Evolutionary conservation across 768 basidiomycete genomes (phyloP).

Genomic region (Phlebiopsis flavidoalba): DNA sequence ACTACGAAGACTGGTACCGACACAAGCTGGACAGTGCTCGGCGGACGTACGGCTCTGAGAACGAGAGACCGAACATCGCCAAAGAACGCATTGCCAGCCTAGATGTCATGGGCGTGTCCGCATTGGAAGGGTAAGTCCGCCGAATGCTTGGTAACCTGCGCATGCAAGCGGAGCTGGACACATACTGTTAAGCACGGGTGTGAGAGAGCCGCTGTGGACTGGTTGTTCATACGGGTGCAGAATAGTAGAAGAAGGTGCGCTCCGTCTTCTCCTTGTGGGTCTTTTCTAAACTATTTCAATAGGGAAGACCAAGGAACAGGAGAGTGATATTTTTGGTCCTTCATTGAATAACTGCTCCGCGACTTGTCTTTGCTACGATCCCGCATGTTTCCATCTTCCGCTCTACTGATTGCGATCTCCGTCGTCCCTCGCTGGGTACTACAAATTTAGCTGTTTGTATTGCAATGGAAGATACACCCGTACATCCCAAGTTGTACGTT

Average conservation of each 20-base stretch:
- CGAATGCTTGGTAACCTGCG: neutral
- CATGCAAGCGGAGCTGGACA: neutral
- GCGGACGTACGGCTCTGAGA: conserved; percentile 35
- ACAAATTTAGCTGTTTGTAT: too few species aligned
- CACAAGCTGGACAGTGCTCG: conserved; percentile 66
- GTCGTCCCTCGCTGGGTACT: too few species aligned
- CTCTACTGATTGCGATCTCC: too few species aligned
- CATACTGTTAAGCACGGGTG: conserved; percentile 3
- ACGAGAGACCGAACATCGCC: conserved; percentile 22
- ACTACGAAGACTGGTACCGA: conserved; percentile 85
- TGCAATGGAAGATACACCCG: too few species aligned
- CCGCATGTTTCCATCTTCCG: neutral
- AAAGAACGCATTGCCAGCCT: conserved; percentile 42
- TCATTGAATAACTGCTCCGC: too few species aligned
- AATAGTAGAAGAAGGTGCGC: conserved; percentile 66
- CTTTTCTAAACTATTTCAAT: neutral
- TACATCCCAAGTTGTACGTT: too few species aligned
- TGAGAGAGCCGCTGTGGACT: conserved; percentile 65
- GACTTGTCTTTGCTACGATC: too few species aligned
- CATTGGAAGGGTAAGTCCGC: conserved; percentile 74
- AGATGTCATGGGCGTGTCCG: conserved; percentile 81
- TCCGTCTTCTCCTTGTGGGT: neutral
- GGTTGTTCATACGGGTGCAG: conserved; percentile 92
- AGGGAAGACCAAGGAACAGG: conserved; percentile 4
- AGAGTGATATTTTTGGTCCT: neutral